Base-by-base conservation (phyloP, 2,329 filamentous ascomycete genomes). In the Arthrinium phaeospermum region DNA sequence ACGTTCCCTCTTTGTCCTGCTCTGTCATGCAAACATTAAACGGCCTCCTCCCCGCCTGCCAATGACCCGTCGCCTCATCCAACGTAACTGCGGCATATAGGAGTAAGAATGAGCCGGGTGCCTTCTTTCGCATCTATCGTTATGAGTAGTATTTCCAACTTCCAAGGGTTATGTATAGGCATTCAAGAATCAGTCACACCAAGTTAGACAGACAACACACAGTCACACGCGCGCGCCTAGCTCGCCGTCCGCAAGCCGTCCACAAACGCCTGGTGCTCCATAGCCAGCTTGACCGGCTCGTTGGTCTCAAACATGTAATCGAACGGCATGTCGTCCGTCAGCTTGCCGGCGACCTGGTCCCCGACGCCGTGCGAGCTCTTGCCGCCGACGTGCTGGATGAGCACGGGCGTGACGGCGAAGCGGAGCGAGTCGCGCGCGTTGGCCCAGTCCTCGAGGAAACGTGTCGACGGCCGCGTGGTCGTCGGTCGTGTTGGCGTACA, bases 381-480 rank as follows among this genome's bases (percentile, higher is more conserved):
- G 3, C 77, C 77, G 4, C 78, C 78, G 1, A 80, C 73, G 68
- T 80, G 78, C 70, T 80, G 78, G 69, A 80, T 77, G 44, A 80
- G 72, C 8, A 78, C 77, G 0, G 78, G 78, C 6, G 77, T 79
- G 41, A 79, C 70, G 7, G 78, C 78, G 75, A 76, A 79, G 19
- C 78, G 76, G 16, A 79, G 68, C 1, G 27, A 72, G 0, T 71
- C 71, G 1, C 72, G 74, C 27, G 22, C 57, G 46, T 80, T 71
- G 0, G 77, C 78, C 45, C 74, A 72, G n/a, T 75, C 44, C 53
- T 80, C 78, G 27, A 79, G 72, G 51, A 80, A 80, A 76, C n/a
- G 74, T 78, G 49, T 80, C 78, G n/a, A 75, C 75, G 2, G 78
- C 70, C 12, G 74, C 70, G 6, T 74, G 41, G 8, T 72, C 72